Evolutionary conservation across 306 rosid species (phyloP).

Genomic region (Erythrophleum fordii): DNA sequence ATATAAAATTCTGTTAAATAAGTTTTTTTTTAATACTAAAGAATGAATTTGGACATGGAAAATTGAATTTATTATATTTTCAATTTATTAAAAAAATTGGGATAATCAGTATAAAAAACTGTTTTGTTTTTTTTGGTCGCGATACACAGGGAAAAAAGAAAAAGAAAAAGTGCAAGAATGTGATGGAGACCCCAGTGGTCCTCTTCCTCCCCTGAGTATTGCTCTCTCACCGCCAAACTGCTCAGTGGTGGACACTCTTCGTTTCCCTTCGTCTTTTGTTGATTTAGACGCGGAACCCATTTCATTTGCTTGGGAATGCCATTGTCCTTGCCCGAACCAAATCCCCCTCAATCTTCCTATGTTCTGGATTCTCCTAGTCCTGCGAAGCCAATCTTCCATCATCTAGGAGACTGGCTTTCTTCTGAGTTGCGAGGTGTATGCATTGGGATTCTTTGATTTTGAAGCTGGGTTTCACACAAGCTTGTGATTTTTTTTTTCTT

Average conservation of each 20-base stretch:
- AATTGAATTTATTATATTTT: too few relatives aligned
- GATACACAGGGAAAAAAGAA: too few relatives aligned
- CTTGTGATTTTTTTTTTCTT: conserved; percentile 19
- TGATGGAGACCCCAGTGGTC: conserved; percentile 5
- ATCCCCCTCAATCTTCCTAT: neutral
- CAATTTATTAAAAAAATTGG: too few relatives aligned
- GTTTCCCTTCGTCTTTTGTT: neutral
- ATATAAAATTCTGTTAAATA: too few relatives aligned
- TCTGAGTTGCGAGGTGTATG: conserved; percentile 39
- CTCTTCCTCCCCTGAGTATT: neutral
- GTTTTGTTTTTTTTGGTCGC: too few relatives aligned
- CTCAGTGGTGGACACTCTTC: neutral
- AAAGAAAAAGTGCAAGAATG: neutral
- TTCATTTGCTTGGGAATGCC: conserved; percentile 34
- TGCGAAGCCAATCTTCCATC: conserved; percentile 4
- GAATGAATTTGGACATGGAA: too few relatives aligned
- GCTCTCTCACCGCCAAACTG: neutral
- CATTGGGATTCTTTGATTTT: conserved; percentile 26
- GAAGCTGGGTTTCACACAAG: conserved; percentile 43
- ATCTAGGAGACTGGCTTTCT: conserved; percentile 33
- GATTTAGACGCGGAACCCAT: neutral
- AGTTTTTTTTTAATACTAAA: too few relatives aligned
- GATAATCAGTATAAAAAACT: too few relatives aligned
- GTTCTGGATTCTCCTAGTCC: neutral
- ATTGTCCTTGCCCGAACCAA: conserved; percentile 12